These are phyloP conservation scores for Gynochthodes officinalis DNA, from an alignment of 257 asterid genomes.

Conservation along the genomic window DNA sequence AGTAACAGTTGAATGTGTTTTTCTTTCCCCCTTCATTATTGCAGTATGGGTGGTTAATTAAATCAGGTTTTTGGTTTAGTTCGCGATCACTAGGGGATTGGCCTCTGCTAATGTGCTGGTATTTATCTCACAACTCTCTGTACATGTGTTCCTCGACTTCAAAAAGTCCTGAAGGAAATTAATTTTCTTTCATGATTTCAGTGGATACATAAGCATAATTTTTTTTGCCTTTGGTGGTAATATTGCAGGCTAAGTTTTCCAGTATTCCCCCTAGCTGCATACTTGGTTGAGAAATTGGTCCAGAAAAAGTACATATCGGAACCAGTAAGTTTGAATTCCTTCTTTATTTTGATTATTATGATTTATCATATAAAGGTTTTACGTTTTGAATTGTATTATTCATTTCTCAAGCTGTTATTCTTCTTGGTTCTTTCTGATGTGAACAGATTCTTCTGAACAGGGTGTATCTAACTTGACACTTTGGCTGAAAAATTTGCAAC, in stretches of 20 bases:
- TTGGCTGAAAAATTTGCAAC: neutral
- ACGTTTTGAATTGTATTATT: neutral
- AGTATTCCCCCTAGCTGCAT: slow-evolving; percentile 76
- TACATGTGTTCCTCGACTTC: neutral
- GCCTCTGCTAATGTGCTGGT: slow-evolving; percentile 99
- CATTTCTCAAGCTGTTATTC: neutral
- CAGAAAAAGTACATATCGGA: slow-evolving; percentile 54
- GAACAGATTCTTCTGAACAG: neutral
- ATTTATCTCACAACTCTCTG: slow-evolving; percentile 18
- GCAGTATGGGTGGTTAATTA: slow-evolving; percentile 97
- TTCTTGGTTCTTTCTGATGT: neutral
- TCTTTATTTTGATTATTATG: neutral
- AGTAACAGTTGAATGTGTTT: slow-evolving; percentile 13
- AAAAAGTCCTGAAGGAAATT: neutral
- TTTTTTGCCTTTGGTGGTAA: slow-evolving; percentile 5
- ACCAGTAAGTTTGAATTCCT: slow-evolving; percentile 47
- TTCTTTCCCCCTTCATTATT: slow-evolving; percentile 27
- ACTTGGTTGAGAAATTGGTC: slow-evolving; percentile 70
- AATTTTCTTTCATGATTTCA: neutral
- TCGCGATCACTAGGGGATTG: slow-evolving; percentile 84
- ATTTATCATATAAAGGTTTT: neutral
- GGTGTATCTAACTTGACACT: neutral
- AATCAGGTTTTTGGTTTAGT: slow-evolving; percentile 85
- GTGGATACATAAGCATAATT: neutral
- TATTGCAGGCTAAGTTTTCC: slow-evolving; percentile 79